Evolutionary conservation across 495 filamentous ascomycete genomes (phyloP).

Genomic region (Podospora pseudocomata): DNA sequence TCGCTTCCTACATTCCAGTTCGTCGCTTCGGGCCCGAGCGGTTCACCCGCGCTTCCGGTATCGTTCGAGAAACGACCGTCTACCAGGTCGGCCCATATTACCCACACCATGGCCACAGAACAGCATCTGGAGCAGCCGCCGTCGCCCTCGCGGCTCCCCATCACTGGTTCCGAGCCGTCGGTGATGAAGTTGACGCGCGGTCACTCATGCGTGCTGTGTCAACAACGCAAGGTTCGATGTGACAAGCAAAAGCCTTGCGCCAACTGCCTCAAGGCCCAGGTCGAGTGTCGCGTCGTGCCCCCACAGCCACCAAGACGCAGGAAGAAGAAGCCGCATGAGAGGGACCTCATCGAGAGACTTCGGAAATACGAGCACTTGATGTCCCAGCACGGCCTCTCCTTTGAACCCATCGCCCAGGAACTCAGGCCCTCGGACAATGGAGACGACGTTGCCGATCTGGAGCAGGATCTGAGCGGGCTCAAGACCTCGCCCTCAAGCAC

Average conservation of each 20-base stretch:
- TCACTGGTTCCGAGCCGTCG: conserved; percentile 31
- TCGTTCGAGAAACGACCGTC: conserved; percentile 1
- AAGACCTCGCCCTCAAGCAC: conserved; percentile 37
- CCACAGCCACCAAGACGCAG: conserved; percentile 56
- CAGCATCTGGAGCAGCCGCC: conserved; percentile 33
- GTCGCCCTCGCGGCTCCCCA: conserved; percentile 32
- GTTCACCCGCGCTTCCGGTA: conserved; percentile 14
- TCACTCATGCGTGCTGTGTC: conserved; percentile 62
- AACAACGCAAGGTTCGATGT: conserved; percentile 65
- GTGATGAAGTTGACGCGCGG: conserved; percentile 50
- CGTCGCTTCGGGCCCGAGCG: conserved; percentile 26
- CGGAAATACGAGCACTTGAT: conserved; percentile 54
- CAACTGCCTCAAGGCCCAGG: conserved; percentile 59
- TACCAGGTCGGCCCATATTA: conserved; percentile 7
- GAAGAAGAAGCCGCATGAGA: conserved; percentile 54
- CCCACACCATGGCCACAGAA: conserved; percentile 30
- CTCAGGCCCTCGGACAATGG: conserved; percentile 40
- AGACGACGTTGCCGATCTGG: conserved; percentile 49
- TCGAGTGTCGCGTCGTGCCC: conserved; percentile 58
- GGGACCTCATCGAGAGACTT: conserved; percentile 50
- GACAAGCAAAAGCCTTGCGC: conserved; percentile 62
- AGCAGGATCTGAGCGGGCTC: conserved; percentile 43
- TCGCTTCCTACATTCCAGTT: conserved; percentile 8
- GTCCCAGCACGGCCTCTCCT: conserved; percentile 49
- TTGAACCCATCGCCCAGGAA: conserved; percentile 42